Conservation (phyloP, 2,329 filamentous ascomycete species). For the Chrysosporium queenslandicum region DNA sequence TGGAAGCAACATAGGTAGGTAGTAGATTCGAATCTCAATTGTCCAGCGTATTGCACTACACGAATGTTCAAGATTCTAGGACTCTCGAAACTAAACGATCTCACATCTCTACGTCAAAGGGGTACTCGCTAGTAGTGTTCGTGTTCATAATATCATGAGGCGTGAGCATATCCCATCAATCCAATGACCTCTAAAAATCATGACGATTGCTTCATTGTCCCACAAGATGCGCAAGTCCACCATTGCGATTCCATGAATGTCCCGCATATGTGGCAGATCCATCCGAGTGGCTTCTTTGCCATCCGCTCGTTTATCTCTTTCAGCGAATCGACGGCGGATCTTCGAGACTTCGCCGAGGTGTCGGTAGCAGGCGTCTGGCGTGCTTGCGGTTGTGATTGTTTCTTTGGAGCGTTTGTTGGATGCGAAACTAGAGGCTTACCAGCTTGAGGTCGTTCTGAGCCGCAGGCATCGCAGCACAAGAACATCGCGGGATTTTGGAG, state of each 20-base stretch:
- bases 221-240: conserved; percentile 55
- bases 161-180: no score
- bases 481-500: conserved; percentile 51
- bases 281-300: conserved; percentile 44
- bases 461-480: conserved; percentile 52
- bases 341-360: conserved; percentile 16
- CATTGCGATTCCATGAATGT: conserved; percentile 55
- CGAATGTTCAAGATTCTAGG: no score
- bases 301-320: conserved; percentile 33
- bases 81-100: no score
- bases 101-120: not conserved
- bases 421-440: conserved; percentile 12
- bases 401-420: not conserved
- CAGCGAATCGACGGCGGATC: conserved; percentile 32
- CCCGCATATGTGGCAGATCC: conserved; percentile 50
- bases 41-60: no score
- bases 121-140: not conserved
- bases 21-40: no score
- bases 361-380: not conserved
- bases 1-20: no score
- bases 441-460: conserved; percentile 44
- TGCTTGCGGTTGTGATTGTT: conserved; percentile 5
- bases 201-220: conserved; percentile 44
- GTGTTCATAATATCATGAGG: not conserved
- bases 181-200: not conserved